Conservation (phyloP, 1,284 basidiomycete genomes). For the Rhodotorula glutinis region DNA sequence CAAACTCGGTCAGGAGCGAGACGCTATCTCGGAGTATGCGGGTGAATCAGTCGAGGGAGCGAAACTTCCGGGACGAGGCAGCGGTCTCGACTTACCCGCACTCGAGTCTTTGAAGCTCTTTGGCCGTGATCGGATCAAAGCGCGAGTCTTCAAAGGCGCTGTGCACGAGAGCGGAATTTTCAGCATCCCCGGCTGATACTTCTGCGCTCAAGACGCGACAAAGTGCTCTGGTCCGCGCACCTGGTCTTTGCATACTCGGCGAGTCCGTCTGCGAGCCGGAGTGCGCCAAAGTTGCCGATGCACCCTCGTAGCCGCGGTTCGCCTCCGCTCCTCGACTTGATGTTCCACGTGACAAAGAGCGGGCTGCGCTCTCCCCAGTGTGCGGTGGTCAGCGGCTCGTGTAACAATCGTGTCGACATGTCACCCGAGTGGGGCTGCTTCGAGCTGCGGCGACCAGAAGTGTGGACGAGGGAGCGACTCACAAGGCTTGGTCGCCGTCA, state of each 20-base stretch:
- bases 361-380: slow-evolving; percentile 58
- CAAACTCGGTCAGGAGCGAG: slow-evolving; percentile 89
- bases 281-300: slow-evolving; percentile 87
- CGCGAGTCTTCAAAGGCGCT: slow-evolving; percentile 55
- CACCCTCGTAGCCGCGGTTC: slow-evolving; percentile 75
- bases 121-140: slow-evolving; percentile 63
- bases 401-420: neutral
- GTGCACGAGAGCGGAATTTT: no score
- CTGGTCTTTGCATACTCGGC: slow-evolving; percentile 86
- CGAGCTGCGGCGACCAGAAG: neutral
- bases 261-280: slow-evolving; percentile 70
- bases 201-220: no score
- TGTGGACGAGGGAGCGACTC: slow-evolving; percentile 6
- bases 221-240: no score
- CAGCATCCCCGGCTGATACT: no score
- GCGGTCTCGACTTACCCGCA: slow-evolving; percentile 83
- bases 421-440: neutral
- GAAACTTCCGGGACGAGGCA: no score
- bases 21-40: slow-evolving; percentile 55
- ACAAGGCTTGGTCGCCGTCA: slow-evolving; percentile 39
- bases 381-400: neutral
- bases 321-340: slow-evolving; percentile 50
- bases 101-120: slow-evolving; percentile 74
- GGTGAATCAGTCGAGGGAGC: no score
- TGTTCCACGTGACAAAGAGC: slow-evolving; percentile 97